Evolutionary conservation across 108 stramenopile species (phyloP).

Genomic region (Cyclostephanos tholiformis): DNA sequence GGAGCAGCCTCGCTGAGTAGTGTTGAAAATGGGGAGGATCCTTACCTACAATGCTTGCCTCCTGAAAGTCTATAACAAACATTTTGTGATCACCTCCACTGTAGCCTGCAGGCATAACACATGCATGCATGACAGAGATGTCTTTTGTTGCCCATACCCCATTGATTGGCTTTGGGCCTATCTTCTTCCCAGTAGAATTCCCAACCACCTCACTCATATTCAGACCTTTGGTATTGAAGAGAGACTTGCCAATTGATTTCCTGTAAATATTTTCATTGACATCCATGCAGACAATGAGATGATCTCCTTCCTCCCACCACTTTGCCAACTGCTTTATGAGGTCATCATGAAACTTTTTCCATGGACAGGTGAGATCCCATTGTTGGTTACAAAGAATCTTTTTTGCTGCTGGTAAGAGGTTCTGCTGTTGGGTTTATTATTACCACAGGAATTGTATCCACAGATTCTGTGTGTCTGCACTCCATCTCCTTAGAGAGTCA

Average conservation of each 20-base stretch:
- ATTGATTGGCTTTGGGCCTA: conserved; percentile 15
- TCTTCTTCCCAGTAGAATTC: not conserved
- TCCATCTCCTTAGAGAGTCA: not conserved
- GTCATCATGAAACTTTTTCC: conserved; percentile 3
- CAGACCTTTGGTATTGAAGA: not conserved
- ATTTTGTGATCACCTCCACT: conserved; percentile 10
- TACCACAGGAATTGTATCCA: not conserved
- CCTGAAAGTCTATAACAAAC: conserved; percentile 6
- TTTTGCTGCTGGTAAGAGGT: not conserved
- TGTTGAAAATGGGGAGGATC: not conserved
- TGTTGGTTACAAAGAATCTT: not conserved
- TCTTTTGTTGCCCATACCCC: conserved; percentile 3
- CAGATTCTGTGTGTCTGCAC: not conserved
- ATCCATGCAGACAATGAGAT: conserved; percentile 12
- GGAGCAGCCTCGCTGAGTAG: not conserved
- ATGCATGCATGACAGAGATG: not conserved
- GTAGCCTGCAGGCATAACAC: conserved; percentile 15
- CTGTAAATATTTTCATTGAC: conserved; percentile 16
- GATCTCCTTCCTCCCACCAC: not conserved
- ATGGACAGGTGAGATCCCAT: not conserved
- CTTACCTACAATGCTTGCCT: not conserved
- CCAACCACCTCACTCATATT: conserved; percentile 12
- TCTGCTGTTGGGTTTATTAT: not conserved
- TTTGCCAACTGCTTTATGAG: not conserved
- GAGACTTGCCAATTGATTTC: not conserved